phyloP scores from a whole-genome alignment of 192 early-diverging fungal genomes.

The Mycoemilia scoparia region DNA sequence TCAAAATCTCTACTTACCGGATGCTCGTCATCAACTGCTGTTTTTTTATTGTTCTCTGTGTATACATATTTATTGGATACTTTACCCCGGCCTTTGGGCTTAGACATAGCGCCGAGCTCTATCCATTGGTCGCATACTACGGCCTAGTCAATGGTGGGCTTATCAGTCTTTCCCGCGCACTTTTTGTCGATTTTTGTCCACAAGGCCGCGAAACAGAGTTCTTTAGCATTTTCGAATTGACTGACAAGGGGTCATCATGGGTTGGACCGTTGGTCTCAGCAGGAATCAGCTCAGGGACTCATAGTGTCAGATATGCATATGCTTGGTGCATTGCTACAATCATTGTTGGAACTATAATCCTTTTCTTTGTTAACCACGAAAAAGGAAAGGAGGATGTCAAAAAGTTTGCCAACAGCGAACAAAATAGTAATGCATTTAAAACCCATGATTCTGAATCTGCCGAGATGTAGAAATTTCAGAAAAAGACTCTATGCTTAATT shows the following conservation, averaged over 20 bases:
- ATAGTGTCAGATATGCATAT: constrained; percentile 34
- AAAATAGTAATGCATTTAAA: too few species aligned
- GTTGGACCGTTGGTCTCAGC: constrained; percentile 53
- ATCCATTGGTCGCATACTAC: constrained; percentile 32
- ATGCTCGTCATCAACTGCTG: constrained; percentile 31
- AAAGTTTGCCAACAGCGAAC: background rate
- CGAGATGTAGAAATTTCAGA: too few species aligned
- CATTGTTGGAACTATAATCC: constrained; percentile 28
- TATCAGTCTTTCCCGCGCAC: constrained; percentile 34
- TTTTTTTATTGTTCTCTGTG: constrained; percentile 31
- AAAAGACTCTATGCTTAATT: too few species aligned
- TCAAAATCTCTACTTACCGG: constrained; percentile 28
- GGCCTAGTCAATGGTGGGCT: constrained; percentile 44
- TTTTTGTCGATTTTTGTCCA: constrained; percentile 46
- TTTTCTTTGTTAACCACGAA: constrained; percentile 34
- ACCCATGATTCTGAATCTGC: too few species aligned
- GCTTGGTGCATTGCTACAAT: constrained; percentile 36
- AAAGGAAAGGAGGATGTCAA: constrained; percentile 33
- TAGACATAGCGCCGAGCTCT: constrained; percentile 33
- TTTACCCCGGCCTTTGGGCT: constrained; percentile 34
- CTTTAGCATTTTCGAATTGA: constrained; percentile 49
- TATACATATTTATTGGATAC: constrained; percentile 47
- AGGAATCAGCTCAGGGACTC: constrained; percentile 32
- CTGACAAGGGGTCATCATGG: constrained; percentile 51
- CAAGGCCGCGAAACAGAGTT: constrained; percentile 48